These are phyloP conservation scores for Vitis amurensis DNA, from an alignment of 164 flowering plant genomes.

Conservation along the genomic window DNA sequence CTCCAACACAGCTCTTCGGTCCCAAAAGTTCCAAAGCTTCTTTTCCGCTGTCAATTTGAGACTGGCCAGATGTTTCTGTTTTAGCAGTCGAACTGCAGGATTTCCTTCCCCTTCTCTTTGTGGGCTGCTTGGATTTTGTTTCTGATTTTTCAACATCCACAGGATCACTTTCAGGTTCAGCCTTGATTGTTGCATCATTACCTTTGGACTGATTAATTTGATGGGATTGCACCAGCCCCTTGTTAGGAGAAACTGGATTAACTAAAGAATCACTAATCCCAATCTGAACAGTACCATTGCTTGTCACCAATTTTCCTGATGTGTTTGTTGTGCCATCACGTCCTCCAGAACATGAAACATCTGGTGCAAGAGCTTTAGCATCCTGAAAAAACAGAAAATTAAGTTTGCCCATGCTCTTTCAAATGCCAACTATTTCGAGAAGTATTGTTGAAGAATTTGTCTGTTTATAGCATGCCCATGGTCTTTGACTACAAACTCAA, in stretches of 20 bases:
- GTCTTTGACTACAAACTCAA: too few species aligned
- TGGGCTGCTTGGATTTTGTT: slow-evolving; percentile 20
- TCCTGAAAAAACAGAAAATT: slow-evolving; percentile 29
- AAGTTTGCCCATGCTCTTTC: neutral
- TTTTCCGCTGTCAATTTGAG: slow-evolving; percentile 29
- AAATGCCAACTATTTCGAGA: too few species aligned
- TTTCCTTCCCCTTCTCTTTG: slow-evolving; percentile 35
- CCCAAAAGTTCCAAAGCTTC: slow-evolving; percentile 28
- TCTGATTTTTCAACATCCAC: slow-evolving; percentile 24
- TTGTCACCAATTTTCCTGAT: slow-evolving; percentile 30
- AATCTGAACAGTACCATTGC: slow-evolving; percentile 46
- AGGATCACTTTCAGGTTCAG: slow-evolving; percentile 21
- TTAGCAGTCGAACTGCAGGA: slow-evolving; percentile 14
- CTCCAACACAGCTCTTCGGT: slow-evolving; percentile 30
- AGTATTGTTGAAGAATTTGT: too few species aligned
- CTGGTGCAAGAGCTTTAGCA: slow-evolving; percentile 30
- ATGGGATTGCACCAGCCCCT: slow-evolving; percentile 19
- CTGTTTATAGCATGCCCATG: too few species aligned
- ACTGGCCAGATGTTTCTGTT: slow-evolving; percentile 31
- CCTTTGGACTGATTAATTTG: slow-evolving; percentile 18
- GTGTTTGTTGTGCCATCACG: slow-evolving; percentile 27
- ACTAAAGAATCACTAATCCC: slow-evolving; percentile 25
- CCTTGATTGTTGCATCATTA: slow-evolving; percentile 14
- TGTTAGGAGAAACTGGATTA: slow-evolving; percentile 21
- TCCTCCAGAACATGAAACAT: slow-evolving; percentile 23